Conservation (phyloP, 2,329 filamentous ascomycete genomes). For the Graphilbum ipis-grandicollis region DNA sequence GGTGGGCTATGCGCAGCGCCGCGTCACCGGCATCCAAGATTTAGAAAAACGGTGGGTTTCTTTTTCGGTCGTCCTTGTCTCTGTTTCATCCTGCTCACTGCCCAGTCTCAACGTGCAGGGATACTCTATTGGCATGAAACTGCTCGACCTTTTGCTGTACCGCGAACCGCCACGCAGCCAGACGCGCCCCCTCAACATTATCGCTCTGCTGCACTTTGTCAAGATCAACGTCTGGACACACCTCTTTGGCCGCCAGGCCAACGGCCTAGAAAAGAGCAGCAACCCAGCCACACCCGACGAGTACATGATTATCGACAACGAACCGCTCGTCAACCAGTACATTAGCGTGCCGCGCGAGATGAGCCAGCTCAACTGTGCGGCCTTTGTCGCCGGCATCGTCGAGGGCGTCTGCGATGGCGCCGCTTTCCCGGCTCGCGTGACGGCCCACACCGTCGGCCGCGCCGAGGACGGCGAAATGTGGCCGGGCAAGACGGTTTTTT, state of each 20-base stretch:
- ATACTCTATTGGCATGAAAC: conserved; percentile 81
- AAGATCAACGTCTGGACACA: conserved; percentile 84
- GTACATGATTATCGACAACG: conserved; percentile 99
- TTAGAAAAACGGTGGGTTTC: conserved; percentile 63
- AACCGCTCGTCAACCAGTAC: conserved; percentile 87
- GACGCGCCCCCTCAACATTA: conserved; percentile 69
- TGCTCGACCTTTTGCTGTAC: conserved; percentile 88
- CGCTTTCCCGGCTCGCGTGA: conserved; percentile 76
- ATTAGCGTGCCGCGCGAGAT: conserved; percentile 89
- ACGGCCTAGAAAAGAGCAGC: conserved; percentile 78
- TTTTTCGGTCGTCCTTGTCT: background rate
- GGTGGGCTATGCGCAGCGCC: conserved; percentile 83
- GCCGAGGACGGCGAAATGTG: conserved; percentile 61
- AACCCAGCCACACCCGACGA: conserved; percentile 73
- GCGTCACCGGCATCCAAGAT: conserved; percentile 84
- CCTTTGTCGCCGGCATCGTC: conserved; percentile 85
- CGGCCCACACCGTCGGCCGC: conserved; percentile 60
- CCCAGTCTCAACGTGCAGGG: conserved; percentile 76
- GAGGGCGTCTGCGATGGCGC: conserved; percentile 92
- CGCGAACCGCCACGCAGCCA: conserved; percentile 55
- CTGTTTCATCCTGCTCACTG: conserved; percentile 1
- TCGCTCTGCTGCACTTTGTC: conserved; percentile 86
- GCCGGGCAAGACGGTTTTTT: conserved; percentile 89
- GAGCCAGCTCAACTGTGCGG: conserved; percentile 90
- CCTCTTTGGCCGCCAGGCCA: conserved; percentile 78